Evolutionary conservation across 2,329 filamentous ascomycete species (phyloP), one percentile per base, ranked within the genome.

Genomic region (Elsinoe fawcettii): DNA sequence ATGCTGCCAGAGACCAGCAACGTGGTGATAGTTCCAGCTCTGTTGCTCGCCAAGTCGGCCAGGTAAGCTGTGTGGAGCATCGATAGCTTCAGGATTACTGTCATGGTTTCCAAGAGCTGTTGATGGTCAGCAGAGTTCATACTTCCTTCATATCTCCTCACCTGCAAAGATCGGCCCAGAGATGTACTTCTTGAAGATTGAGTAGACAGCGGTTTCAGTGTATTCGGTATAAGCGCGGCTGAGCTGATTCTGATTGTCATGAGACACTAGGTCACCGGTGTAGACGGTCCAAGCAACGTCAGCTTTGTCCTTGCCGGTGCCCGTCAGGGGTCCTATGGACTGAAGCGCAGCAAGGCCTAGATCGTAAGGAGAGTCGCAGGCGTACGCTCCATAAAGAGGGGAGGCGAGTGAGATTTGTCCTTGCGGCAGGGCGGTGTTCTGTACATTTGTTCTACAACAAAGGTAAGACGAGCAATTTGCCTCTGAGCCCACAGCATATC

Each of bases 331-430:
- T 1, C 73, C 77, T 37, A 83, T 75, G 1, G 80, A 77, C 65
- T 82, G 75, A 14, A 83, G 66, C 16, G 79, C 80, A 7, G 80
- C 78, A 5, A 81, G 70, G 9, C 74, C 78, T 5, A 84, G 71
- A 55, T 79, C 80, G 60, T 81, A 82, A 1, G 80, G 80, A 6
- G 79, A 79, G 63, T 83, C 81, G 62, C 81, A 83, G 16, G 71
- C 70, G 66, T 76, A 83, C 20, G 75, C 72, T 2, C 80, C 81
- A 63, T 79, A 83, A 0, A 78, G 66, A 2, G 79, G 75, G 7
- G 81, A 79, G 2, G 79, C 73, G 44, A 78, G 66, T 9, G 71
- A 60, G 41, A 75, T 63, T 55, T 72, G 59, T 25, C 68, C 64
- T 39, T 63, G 51, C 6, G 69, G 65, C 1, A 71, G 66, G 4